A percentile compares a stretch with the other conserved stretches of the same genome.
Conservation (phyloP, 139 green algal genomes). For the Dunaliella primolecta region DNA sequence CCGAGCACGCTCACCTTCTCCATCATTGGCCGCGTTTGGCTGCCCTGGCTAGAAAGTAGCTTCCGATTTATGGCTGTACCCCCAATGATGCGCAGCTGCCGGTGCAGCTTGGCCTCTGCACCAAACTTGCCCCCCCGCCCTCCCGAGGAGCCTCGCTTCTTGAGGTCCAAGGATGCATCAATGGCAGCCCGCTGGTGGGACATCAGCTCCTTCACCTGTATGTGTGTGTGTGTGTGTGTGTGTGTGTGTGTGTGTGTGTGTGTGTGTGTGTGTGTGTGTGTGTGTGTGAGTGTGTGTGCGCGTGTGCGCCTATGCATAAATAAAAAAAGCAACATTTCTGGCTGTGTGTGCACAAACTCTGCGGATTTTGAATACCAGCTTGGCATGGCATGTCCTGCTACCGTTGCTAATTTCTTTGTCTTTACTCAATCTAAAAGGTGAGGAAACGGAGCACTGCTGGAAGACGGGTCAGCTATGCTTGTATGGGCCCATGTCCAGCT, state of each 20-base stretch:
- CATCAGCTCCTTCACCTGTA: conserved; percentile 48
- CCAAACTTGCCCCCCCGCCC: conserved; percentile 22
- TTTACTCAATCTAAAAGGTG: too few species aligned
- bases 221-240: not conserved
- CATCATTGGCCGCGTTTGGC: conserved; percentile 84
- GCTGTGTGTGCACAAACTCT: too few species aligned
- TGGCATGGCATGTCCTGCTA: too few species aligned
- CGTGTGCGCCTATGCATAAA: not conserved
- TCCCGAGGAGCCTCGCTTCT: conserved; percentile 8
- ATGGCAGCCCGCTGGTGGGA: conserved; percentile 44
- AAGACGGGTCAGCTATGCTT: too few species aligned
- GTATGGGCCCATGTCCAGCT: too few species aligned
- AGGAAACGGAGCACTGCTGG: too few species aligned
- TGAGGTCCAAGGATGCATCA: conserved; percentile 35
- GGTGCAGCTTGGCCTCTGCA: conserved; percentile 47
- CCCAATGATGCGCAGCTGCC: conserved; percentile 56
- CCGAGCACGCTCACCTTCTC: conserved; percentile 64
- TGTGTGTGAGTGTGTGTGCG: not conserved
- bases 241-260: not conserved
- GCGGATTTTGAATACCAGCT: too few species aligned
- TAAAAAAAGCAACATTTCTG: too few species aligned
- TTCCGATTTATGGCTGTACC: conserved; percentile 48
- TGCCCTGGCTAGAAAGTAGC: conserved; percentile 31
- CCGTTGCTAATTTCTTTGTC: too few species aligned
- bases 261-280: not conserved